Evolutionary conservation across 345 rosid species (phyloP), one percentile per base, ranked within the genome.

Genomic region (Gossypium bickii): DNA sequence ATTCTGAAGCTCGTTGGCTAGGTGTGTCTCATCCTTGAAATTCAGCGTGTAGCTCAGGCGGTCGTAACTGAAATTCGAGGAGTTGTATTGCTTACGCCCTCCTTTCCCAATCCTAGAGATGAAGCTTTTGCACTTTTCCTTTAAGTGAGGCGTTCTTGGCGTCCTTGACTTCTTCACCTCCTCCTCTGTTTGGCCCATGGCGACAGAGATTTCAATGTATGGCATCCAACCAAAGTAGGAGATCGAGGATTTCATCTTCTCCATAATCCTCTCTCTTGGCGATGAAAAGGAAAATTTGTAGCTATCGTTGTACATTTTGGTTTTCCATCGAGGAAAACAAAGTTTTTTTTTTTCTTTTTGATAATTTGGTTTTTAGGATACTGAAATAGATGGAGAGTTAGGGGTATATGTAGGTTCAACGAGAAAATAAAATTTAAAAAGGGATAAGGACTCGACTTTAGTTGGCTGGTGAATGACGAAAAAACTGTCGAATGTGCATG

Each of bases 1-100:
- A 34, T 34, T 5, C 41, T 61, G 81, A 18, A 80, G 69, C 38
- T 87, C 92, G 2, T 86, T 85, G 12, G 77, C 82, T n/a, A 81
- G 44, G 78, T 38, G 0, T 53, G 51, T n/a, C 0, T 86, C 83
- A n/a, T 85, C 89, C 59, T 91, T 90, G 75, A 91, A 93, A 76
- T 93, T 93, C 34, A 89, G 83, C 12, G 88, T 82, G 74, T 90
- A 93, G 48, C 93, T 93, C 81, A 74, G n/a, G 11, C 86, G 84
- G 67, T 90, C 97, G 79, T 90, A 93, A 24, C 84, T 76, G 72
- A 89, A 88, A 74, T 93, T 90, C 4, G 72, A 81, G 3, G 89
- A 80, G 60, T 67, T 61, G n/a, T 78, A 52, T 1, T 82, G 87
- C 58, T 70, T 84, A 16, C 83, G 69, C 27, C 65, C 38, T 29